phyloP scores from a whole-genome alignment of 2,329 filamentous ascomycete genomes.

The Pezizomycotina sp. region DNA sequence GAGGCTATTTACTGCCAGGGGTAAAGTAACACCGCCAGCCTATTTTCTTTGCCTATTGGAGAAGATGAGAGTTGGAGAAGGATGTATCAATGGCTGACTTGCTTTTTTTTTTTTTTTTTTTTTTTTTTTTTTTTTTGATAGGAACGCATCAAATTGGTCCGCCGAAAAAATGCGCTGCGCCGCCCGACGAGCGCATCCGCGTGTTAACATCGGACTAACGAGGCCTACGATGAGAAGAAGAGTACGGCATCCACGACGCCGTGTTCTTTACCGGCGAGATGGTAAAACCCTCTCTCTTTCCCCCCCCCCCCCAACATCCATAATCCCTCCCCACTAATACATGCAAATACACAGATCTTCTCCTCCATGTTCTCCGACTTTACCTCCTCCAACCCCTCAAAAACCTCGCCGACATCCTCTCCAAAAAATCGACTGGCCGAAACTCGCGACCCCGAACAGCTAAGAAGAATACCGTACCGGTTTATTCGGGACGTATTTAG shows the following conservation, averaged over 20 bases:
- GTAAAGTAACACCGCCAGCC: slow-evolving; percentile 26
- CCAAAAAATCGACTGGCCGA: slow-evolving; percentile 50
- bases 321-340: neutral
- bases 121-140: slow-evolving; percentile 17
- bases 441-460: slow-evolving; percentile 58
- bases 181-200: slow-evolving; percentile 7
- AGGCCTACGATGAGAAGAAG: slow-evolving; percentile 23
- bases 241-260: slow-evolving; percentile 34
- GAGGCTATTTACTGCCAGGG: slow-evolving; percentile 74
- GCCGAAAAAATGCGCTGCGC: slow-evolving; percentile 30
- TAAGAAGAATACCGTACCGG: slow-evolving; percentile 64
- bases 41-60: neutral
- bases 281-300: slow-evolving; percentile 30
- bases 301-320: neutral
- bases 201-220: slow-evolving; percentile 1
- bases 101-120: neutral
- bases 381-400: slow-evolving; percentile 51
- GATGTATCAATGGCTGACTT: slow-evolving; percentile 12
- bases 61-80: neutral
- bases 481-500: slow-evolving; percentile 67
- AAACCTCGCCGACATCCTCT: slow-evolving; percentile 53
- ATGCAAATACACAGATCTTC: slow-evolving; percentile 40
- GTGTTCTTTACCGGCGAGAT: slow-evolving; percentile 83
- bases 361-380: slow-evolving; percentile 72
- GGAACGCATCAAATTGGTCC: slow-evolving; percentile 54